These are phyloP conservation scores for Yamadazyma blattariae DNA, from an alignment of 1,139 yeast genomes.

Conservation along the genomic window DNA sequence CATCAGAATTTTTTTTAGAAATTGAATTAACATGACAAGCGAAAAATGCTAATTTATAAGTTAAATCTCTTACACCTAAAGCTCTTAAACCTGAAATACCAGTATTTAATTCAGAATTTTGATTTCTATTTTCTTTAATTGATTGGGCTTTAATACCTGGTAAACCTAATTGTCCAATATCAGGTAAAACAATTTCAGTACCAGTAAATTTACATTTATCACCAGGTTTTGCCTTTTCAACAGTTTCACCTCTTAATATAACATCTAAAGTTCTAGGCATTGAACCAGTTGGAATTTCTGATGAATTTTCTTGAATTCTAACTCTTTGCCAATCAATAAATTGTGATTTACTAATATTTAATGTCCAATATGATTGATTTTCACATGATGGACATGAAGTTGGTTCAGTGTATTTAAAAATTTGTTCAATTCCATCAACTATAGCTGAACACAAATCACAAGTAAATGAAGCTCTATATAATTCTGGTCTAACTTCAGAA, in stretches of 20 bases:
- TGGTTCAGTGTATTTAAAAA: slow-evolving; percentile 93
- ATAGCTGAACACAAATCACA: slow-evolving; percentile 88
- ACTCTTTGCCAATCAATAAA: slow-evolving; percentile 98
- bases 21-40: slow-evolving; percentile 82
- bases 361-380: slow-evolving; percentile 82
- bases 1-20: slow-evolving; percentile 44
- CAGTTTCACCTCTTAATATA: slow-evolving; percentile 88
- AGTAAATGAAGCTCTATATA: slow-evolving; percentile 80
- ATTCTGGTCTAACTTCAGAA: slow-evolving; percentile 95
- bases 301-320: slow-evolving; percentile 91
- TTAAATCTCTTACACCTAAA: slow-evolving; percentile 90
- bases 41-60: slow-evolving; percentile 86
- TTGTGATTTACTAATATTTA: slow-evolving; percentile 78
- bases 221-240: slow-evolving; percentile 97
- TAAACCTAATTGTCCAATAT: slow-evolving; percentile 89
- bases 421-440: slow-evolving; percentile 88
- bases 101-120: slow-evolving; percentile 71
- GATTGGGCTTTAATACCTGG: slow-evolving; percentile 95
- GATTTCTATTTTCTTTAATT: slow-evolving; percentile 59
- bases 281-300: slow-evolving; percentile 96
- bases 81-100: slow-evolving; percentile 86
- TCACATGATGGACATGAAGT: slow-evolving; percentile 89
- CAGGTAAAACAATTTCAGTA: slow-evolving; percentile 93
- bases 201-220: slow-evolving; percentile 96
- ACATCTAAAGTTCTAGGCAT: slow-evolving; percentile 98